A percentile compares a stretch with the other conserved stretches of the same genome.
Conservation (phyloP, 2,329 filamentous ascomycete genomes). For the Meredithiella fracta region DNA sequence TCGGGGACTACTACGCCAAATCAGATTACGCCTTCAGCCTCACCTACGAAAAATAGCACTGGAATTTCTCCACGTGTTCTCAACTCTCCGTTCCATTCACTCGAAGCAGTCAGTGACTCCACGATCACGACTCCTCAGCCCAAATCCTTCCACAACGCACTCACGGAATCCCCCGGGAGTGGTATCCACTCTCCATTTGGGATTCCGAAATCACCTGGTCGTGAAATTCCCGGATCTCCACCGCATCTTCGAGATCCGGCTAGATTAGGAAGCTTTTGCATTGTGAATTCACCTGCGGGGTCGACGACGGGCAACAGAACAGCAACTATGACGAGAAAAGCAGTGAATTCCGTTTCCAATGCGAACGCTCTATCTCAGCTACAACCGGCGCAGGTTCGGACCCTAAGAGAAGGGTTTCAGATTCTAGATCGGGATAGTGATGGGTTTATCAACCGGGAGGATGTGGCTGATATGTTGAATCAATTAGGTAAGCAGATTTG, state of each 20-base stretch:
- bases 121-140: neutral
- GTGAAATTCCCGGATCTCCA: slow-evolving; percentile 3
- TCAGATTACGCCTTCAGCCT: slow-evolving; percentile 41
- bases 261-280: slow-evolving; percentile 4
- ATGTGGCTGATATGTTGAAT: slow-evolving; percentile 72
- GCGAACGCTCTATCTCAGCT: slow-evolving; percentile 52
- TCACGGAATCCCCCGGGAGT: neutral
- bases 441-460: slow-evolving; percentile 63
- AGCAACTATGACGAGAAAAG: slow-evolving; percentile 12
- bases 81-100: slow-evolving; percentile 26
- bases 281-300: slow-evolving; percentile 2
- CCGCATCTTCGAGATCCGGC: neutral
- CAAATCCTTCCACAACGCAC: slow-evolving; percentile 5
- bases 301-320: slow-evolving; percentile 7
- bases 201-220: neutral
- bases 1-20: slow-evolving; percentile 42
- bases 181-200: slow-evolving; percentile 9
- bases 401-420: slow-evolving; percentile 82
- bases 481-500: slow-evolving; percentile 47
- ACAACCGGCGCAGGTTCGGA: slow-evolving; percentile 66
- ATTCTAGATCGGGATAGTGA: slow-evolving; percentile 83
- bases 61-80: slow-evolving; percentile 16
- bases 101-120: neutral
- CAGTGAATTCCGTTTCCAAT: slow-evolving; percentile 18
- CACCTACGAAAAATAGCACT: slow-evolving; percentile 33